These are phyloP conservation scores for Blastobotrys petasosporus DNA, from an alignment of 1,139 yeast species.

Conservation along the genomic window DNA sequence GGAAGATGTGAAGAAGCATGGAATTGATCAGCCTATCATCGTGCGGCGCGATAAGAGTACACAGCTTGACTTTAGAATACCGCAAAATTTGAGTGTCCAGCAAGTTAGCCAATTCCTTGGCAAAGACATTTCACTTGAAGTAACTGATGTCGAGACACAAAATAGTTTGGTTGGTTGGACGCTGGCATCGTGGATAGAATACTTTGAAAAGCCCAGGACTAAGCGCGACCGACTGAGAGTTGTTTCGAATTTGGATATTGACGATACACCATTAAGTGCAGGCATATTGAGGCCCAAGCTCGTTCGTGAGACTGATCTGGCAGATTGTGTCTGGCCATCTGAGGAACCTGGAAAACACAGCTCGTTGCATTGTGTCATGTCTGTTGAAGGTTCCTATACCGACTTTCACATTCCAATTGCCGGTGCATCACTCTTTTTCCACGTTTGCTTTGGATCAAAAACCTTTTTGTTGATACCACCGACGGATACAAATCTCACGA, in stretches of 20 bases:
- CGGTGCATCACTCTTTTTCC: conserved; percentile 87
- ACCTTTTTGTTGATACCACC: conserved; percentile 79
- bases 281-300: conserved; percentile 55
- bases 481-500: conserved; percentile 50
- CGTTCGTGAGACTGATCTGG: conserved; percentile 65
- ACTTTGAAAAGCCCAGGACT: conserved; percentile 45
- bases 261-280: conserved; percentile 49
- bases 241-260: conserved; percentile 76
- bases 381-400: conserved; percentile 72
- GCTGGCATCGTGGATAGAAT: conserved; percentile 67
- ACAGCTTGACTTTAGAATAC: conserved; percentile 41
- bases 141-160: conserved; percentile 86
- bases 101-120: conserved; percentile 60
- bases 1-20: conserved; percentile 35
- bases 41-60: conserved; percentile 31
- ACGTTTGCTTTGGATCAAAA: conserved; percentile 66
- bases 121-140: conserved; percentile 59
- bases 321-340: conserved; percentile 58
- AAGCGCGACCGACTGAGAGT: conserved; percentile 65
- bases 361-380: conserved; percentile 80
- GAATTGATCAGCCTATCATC: conserved; percentile 37
- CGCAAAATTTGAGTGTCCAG: conserved; percentile 45
- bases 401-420: conserved; percentile 92
- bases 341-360: conserved; percentile 50
- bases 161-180: conserved; percentile 58